Evolutionary conservation across 1,139 yeast genomes (phyloP).

Genomic region (Kodamaea fungicola): DNA sequence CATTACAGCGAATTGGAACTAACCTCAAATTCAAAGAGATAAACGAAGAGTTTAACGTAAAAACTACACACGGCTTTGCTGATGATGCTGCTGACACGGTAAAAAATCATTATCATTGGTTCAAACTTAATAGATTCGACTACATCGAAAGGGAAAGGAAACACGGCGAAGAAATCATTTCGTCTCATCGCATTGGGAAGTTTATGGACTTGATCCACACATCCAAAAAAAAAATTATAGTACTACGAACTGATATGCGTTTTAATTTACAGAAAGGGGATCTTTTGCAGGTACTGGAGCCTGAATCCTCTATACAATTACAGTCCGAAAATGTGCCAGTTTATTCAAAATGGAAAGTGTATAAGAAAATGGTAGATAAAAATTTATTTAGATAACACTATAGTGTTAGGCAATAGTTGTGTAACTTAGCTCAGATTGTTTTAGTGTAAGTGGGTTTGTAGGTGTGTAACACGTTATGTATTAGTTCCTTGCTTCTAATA

Average conservation of each 20-base stretch:
- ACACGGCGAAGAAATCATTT: neutral
- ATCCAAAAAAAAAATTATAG: slow-evolving; percentile 9
- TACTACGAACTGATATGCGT: slow-evolving; percentile 18
- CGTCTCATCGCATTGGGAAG: slow-evolving; percentile 15
- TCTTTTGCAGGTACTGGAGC: slow-evolving; percentile 4
- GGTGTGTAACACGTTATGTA: too few species aligned
- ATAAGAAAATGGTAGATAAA: slow-evolving; percentile 5
- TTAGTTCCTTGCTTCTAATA: too few species aligned
- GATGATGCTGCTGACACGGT: neutral
- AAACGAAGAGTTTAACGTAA: slow-evolving; percentile 3
- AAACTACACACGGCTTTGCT: neutral
- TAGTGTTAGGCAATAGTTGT: too few species aligned
- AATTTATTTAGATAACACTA: slow-evolving; percentile 5
- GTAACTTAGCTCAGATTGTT: too few species aligned
- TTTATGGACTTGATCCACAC: slow-evolving; percentile 18
- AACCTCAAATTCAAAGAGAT: slow-evolving; percentile 4
- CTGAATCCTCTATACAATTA: slow-evolving; percentile 3
- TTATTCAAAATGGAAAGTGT: slow-evolving; percentile 10
- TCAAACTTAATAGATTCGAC: slow-evolving; percentile 18
- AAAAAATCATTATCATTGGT: slow-evolving; percentile 18
- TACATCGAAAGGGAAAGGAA: slow-evolving; percentile 8
- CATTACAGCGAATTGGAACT: slow-evolving; percentile 3
- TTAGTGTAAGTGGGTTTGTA: too few species aligned
- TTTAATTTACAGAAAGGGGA: slow-evolving; percentile 9
- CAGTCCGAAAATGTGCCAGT: slow-evolving; percentile 7